These are phyloP conservation scores for Barnettozyma wickerhamii DNA, from an alignment of 805 yeast species.

Conservation along the genomic window DNA sequence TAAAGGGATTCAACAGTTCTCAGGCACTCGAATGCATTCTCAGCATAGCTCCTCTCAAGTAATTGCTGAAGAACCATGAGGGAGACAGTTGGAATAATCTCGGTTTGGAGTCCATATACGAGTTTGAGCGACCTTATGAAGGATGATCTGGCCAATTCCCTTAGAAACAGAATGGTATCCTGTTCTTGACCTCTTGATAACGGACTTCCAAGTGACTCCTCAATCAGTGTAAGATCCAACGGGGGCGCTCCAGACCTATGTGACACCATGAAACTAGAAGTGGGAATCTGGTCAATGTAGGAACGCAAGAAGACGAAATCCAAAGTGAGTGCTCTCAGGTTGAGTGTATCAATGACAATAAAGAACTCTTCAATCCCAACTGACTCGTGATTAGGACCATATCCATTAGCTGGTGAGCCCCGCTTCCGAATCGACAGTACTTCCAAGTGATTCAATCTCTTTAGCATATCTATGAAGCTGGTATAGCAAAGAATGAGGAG, in stretches of 20 bases:
- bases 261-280: no score
- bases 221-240: constrained; percentile 13
- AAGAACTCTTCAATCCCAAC: no score
- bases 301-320: not conserved
- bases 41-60: not conserved
- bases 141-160: not conserved
- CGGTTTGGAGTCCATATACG: constrained; percentile 21
- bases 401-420: not conserved
- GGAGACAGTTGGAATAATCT: constrained; percentile 10
- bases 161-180: constrained; percentile 1
- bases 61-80: constrained; percentile 1
- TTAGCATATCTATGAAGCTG: not conserved
- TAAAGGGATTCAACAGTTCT: constrained; percentile 5
- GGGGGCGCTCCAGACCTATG: no score
- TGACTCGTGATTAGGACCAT: not conserved
- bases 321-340: no score
- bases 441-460: not conserved
- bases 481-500: not conserved
- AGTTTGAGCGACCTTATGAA: constrained; percentile 10
- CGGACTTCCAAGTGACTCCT: constrained; percentile 14
- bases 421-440: not conserved
- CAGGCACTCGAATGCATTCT: not conserved
- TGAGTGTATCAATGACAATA: not conserved
- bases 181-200: constrained; percentile 7
- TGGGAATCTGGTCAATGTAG: no score